Evolutionary conservation across 1,139 yeast genomes (phyloP), one percentile per base, ranked within the genome.

Genomic region (Protomyces arabidopsidicola): DNA sequence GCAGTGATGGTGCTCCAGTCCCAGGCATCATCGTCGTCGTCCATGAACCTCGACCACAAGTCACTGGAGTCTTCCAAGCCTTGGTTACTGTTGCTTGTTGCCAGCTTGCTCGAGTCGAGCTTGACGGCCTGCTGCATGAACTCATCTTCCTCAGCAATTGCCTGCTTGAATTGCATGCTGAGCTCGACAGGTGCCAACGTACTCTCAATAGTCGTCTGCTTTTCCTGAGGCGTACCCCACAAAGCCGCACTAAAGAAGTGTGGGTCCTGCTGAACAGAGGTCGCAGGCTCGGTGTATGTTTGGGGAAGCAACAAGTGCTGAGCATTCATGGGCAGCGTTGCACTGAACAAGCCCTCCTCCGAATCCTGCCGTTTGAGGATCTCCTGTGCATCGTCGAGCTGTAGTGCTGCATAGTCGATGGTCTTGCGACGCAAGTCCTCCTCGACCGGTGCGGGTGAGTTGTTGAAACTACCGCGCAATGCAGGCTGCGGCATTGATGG

Each of bases 401-500:
- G 52, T 16, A 58, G 31, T 6, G 52, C 35, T 22, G 45, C 62
- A 38, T 51, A 51, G 18, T 52, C 53, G 35, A 58, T 52, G n/a
- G 52, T 50, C 16, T 55, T 55, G 52, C 34, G n/a, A 20, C 42
- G 39, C 39, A 52, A 38, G 36, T 52, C 42, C 24, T 58, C 56
- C 16, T 52, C 42, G 14, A n/a, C 6, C 14, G 61, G 27, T 6
- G 31, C 48, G 8, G 42, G 36, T 12, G 53, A 48, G 3, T 36
- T 38, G 3, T 16, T 18, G 10, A 42, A 12, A 42, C 48, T 42
- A 20, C 48, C 48, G 48, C 48, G 48, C 27, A 16, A 8, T 18
- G 48, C 48, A n/a, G 57, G 50, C 35, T 58, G 62, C n/a, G 62
- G 62, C 45, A 52, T 34, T 5, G 62, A 58, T 5, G 62, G 62